Base-by-base conservation (phyloP, 2,329 filamentous ascomycete species). In the Cytospora piceicola region DNA sequence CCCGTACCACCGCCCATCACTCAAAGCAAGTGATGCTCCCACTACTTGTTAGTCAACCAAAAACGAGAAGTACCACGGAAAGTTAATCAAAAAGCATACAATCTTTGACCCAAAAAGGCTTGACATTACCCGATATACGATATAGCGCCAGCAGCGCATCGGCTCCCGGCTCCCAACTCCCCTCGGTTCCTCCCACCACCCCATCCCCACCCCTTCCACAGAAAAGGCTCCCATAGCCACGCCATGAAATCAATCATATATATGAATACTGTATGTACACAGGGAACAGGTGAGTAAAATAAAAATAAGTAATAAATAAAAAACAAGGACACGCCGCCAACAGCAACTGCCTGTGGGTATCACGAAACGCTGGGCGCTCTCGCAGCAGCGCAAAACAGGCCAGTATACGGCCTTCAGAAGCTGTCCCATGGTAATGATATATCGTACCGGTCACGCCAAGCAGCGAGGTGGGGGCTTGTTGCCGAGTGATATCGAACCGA, bases 171-270 rank as follows among this genome's bases (percentile, higher is more conserved):
- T n/a, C 24, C 17, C 34, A 14, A 20, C 5, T 17, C 20, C 15
- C 39, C 22, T 20, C 27, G 14, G 11, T 17, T 7, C 8, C 34
- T 7, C 8, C 34, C 22, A 29, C 22, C 11, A 11, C 9, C 55
- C 32, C 54, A 24, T 42, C 36, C 34, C 17, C 36, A 39, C 7
- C 27, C 42, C 56, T 29, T 5, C 36, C 20, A 49, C 8, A 15
- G n/a, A 12, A 27, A 1, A 14, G 32, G 15, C 14, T n/a, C 30
- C 52, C 52, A 54, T 49, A 34, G 24, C 39, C 56, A 36, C 56
- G 56, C 56, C 56, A 29, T 46, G 57, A 20, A 32, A 59, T 51
- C 24, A 32, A 58, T 58, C 11, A 36, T 36, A 34, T 34, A 36
- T 36, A 36, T 42, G n/a, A 20, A n/a, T n/a, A 20, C 24, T 61